Conservation (phyloP, 2,329 filamentous ascomycete genomes). For the Zymoseptoria ardabiliae region DNA sequence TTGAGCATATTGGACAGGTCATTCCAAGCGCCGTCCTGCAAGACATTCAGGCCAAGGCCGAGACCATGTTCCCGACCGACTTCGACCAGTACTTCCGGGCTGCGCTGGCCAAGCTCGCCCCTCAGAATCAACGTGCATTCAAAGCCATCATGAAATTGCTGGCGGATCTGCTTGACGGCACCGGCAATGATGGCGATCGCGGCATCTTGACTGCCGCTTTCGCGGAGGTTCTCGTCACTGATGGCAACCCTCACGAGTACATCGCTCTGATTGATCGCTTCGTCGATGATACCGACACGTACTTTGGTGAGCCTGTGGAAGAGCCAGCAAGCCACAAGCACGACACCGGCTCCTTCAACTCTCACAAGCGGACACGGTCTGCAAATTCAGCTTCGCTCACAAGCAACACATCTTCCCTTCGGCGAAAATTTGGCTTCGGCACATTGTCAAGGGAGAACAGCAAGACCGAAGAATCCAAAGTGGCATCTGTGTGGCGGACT, state of each 20-base stretch:
- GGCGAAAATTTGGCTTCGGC: constrained; percentile 76
- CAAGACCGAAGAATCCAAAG: constrained; percentile 61
- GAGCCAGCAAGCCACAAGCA: constrained; percentile 14
- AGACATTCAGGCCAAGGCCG: constrained; percentile 59
- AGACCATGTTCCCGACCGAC: constrained; percentile 61
- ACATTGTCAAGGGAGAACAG: constrained; percentile 67
- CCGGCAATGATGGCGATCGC: constrained; percentile 82
- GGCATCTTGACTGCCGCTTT: constrained; percentile 84
- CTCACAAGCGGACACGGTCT: constrained; percentile 48
- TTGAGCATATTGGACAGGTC: constrained; percentile 77
- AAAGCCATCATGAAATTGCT: constrained; percentile 77
- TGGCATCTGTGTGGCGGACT: constrained; percentile 76
- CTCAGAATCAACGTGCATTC: constrained; percentile 66
- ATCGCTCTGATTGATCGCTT: constrained; percentile 83
- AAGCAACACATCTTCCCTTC: constrained; percentile 79
- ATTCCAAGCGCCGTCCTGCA: constrained; percentile 65
- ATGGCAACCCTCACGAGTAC: constrained; percentile 70
- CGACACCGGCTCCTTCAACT: constrained; percentile 16
- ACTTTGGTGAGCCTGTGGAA: constrained; percentile 64
- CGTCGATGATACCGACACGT: constrained; percentile 78
- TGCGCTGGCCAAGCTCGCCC: constrained; percentile 46
- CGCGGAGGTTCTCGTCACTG: constrained; percentile 73
- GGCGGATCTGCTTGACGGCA: constrained; percentile 80
- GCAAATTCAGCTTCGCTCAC: constrained; percentile 66
- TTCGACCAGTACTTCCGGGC: constrained; percentile 55